A percentile compares a stretch with the other conserved stretches of the same genome.
Conservation (phyloP, 306 rosid genomes). For the Alnus glutinosa region DNA sequence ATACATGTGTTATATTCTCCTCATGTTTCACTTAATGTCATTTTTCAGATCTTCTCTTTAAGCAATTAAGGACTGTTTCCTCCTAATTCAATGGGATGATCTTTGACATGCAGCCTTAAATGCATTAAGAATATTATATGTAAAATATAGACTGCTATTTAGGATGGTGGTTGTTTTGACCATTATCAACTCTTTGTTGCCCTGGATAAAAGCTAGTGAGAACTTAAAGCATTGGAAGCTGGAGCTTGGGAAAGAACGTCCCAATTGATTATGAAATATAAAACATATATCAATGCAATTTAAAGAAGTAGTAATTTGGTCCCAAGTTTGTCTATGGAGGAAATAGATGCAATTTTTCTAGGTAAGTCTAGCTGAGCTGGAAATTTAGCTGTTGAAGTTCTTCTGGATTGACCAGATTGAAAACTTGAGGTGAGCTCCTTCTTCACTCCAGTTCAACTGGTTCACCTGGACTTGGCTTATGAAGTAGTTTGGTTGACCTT, state of each 20-base stretch:
- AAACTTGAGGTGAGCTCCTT: background rate
- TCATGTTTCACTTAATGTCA: constrained; percentile 15
- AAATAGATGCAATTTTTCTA: background rate
- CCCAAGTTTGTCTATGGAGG: background rate
- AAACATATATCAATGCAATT: background rate
- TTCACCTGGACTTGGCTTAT: background rate
- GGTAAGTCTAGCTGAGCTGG: background rate
- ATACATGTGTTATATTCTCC: constrained; percentile 6
- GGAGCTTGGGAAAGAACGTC: background rate
- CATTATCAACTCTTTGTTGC: background rate
- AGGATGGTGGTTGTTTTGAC: background rate
- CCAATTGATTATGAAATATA: background rate
- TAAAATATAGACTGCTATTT: background rate
- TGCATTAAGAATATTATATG: background rate
- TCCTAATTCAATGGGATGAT: background rate
- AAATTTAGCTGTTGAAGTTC: background rate
- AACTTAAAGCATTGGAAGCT: background rate
- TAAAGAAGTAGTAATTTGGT: background rate
- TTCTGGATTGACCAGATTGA: background rate
- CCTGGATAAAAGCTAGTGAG: background rate
- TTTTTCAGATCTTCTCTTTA: background rate
- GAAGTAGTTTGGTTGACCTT: background rate
- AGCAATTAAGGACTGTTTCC: background rate
- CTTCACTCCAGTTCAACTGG: background rate
- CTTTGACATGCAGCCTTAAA: background rate